phyloP scores from a whole-genome alignment of 768 basidiomycete species.

The Tephrocybe sp. region DNA sequence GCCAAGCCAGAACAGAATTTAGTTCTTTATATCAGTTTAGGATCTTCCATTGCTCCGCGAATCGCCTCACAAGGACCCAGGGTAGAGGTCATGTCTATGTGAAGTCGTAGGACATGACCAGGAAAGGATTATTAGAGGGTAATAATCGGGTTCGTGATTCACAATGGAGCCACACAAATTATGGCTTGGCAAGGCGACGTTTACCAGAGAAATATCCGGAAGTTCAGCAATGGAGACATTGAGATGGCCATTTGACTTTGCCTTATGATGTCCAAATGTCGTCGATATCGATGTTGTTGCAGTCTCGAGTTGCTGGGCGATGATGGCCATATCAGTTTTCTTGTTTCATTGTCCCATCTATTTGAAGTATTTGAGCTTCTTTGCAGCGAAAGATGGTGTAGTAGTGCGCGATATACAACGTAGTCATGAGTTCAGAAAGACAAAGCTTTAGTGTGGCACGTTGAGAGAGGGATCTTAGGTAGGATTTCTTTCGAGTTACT shows the following conservation, averaged over 20 bases:
- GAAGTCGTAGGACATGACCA: not conserved
- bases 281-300: too few relatives aligned
- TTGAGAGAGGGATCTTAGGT: too few relatives aligned
- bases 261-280: not conserved
- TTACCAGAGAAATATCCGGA: slow-evolving; percentile 19
- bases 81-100: not conserved
- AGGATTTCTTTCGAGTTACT: too few relatives aligned
- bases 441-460: too few relatives aligned
- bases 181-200: slow-evolving; percentile 9
- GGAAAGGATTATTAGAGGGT: slow-evolving; percentile 13
- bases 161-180: not conserved
- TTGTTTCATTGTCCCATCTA: too few relatives aligned
- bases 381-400: too few relatives aligned
- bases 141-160: slow-evolving; percentile 12
- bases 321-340: too few relatives aligned
- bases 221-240: not conserved
- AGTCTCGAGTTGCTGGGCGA: too few relatives aligned
- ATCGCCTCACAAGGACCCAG: slow-evolving; percentile 5
- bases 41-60: not conserved
- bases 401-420: too few relatives aligned
- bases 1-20: not conserved
- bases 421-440: too few relatives aligned
- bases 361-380: too few relatives aligned
- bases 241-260: not conserved
- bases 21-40: slow-evolving; percentile 3